These are phyloP conservation scores for Diaporthe australafricana DNA, from an alignment of 2,329 filamentous ascomycete genomes.

Conservation along the genomic window DNA sequence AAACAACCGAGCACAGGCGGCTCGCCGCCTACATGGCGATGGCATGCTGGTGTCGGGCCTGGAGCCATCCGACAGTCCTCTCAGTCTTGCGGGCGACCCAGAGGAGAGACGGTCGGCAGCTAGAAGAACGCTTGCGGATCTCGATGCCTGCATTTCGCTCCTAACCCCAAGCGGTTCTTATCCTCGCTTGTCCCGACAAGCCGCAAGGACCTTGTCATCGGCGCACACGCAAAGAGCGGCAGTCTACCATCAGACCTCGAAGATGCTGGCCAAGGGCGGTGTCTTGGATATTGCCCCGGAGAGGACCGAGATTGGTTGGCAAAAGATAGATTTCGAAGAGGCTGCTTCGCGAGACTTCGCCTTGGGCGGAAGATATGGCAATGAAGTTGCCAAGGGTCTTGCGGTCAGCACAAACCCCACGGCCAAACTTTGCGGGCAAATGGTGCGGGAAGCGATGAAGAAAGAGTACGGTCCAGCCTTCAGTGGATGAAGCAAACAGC, in stretches of 20 bases:
- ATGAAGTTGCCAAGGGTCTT: conserved; percentile 72
- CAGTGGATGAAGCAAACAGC: conserved; percentile 29
- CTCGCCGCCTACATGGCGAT: conserved; percentile 72
- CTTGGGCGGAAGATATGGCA: conserved; percentile 73
- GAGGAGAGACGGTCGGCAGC: conserved; percentile 55
- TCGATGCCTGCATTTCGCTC: conserved; percentile 68
- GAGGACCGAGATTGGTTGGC: conserved; percentile 62
- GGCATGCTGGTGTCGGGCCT: conserved; percentile 60
- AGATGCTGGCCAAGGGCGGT: conserved; percentile 52
- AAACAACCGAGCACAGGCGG: conserved; percentile 80
- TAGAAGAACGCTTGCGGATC: conserved; percentile 60
- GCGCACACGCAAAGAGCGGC: conserved; percentile 79
- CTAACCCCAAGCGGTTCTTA: conserved; percentile 64
- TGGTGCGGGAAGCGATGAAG: conserved; percentile 77
- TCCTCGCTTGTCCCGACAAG: conserved; percentile 70
- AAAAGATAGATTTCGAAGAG: conserved; percentile 68
- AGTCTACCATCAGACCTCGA: conserved; percentile 70
- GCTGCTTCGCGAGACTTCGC: conserved; percentile 72
- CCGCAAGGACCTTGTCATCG: conserved; percentile 74
- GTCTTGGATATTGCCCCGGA: conserved; percentile 51
- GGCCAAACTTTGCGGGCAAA: conserved; percentile 76
- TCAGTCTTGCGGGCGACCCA: conserved; percentile 52
- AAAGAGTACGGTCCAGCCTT: conserved; percentile 72
- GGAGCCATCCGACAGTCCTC: conserved; percentile 51
- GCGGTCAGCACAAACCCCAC: conserved; percentile 76